Base-by-base conservation (phyloP, 2,329 filamentous ascomycete genomes). In the Claviceps sp. region DNA sequence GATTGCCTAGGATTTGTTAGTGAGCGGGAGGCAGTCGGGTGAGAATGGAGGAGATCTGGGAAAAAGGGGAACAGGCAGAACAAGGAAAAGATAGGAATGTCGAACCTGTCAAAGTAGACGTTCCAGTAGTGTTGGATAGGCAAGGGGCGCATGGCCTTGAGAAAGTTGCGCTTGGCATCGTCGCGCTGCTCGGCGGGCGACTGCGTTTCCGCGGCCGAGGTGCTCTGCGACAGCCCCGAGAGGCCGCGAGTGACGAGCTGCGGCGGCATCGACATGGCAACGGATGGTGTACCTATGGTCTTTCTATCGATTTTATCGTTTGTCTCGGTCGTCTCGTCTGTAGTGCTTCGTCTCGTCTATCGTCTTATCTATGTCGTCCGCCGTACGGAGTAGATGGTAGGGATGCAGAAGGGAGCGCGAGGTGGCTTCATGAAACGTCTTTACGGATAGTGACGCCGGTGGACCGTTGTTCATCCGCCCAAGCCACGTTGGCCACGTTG, bases 81-180 rank as follows among this genome's bases (percentile, higher is more conserved):
- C 18, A 44, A 24, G 20, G 14, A 43, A 43, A 18, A 43, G 18
- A 14, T 4, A 26, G 30, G 40, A 41, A 41, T 43, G 18, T 9
- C 8, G 18, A 9, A 78, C 70, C 78, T 72, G 65, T 84, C 80
- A 63, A 84, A 83, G 65, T 77, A 86, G 59, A 87, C 82, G 59
- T 84, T 75, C 79, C 87, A 88, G 70, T 86, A 88, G 66, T 90
- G 83, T 70, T 90, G 85, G 30, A 86, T 85, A 16, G 85, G 81
- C 58, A 89, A 73, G 50, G 84, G 77, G 51, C 88, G 76, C 74
- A 80, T 83, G 30, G 82, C 77, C 67, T 87, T 82, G 59, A 88
- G 75, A 67, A 90, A 86, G 72, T 89, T 89, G 72, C 85, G 82
- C 81, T 89, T 89, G 52, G 85, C 85, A 68, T 85, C 82, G 67